phyloP scores from a whole-genome alignment of 805 yeast species.

The Wickerhamomyces canadensis region DNA sequence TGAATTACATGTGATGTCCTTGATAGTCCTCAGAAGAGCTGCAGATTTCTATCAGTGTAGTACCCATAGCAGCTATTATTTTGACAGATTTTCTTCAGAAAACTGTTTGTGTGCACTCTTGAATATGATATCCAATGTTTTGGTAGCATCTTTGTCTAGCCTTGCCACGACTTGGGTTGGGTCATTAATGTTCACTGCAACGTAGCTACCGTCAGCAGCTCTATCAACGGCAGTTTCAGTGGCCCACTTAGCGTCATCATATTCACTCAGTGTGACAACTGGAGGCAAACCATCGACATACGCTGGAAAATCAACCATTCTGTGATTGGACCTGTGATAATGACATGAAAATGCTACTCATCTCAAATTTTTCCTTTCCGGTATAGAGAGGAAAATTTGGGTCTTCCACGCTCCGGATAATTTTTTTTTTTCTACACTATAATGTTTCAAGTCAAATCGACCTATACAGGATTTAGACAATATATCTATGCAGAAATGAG shows the following conservation, averaged over 20 bases:
- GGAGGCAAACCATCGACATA: constrained; percentile 43
- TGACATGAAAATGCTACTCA: background rate
- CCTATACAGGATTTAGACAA: no score
- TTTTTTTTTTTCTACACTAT: no score
- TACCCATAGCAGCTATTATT: background rate
- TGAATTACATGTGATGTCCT: no score
- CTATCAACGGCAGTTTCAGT: constrained; percentile 42
- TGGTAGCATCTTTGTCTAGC: constrained; percentile 32
- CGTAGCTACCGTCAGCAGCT: constrained; percentile 27
- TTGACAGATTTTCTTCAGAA: constrained; percentile 8
- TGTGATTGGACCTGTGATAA: background rate
- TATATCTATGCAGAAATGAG: constrained; percentile 9
- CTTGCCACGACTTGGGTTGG: constrained; percentile 40
- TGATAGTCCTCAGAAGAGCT: background rate
- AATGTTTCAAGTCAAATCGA: no score
- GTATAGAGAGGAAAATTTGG: background rate
- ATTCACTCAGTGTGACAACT: constrained; percentile 37
- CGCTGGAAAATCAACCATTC: constrained; percentile 31
- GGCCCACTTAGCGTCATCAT: constrained; percentile 51
- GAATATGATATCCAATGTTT: constrained; percentile 39
- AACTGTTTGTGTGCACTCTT: constrained; percentile 36
- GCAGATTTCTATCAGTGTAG: no score
- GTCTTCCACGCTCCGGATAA: background rate
- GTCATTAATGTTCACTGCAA: constrained; percentile 40
- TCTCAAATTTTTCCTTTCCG: background rate